Evolutionary conservation across 169 alveolate genomes (phyloP).

Genomic region (Plasmodium sp.): DNA sequence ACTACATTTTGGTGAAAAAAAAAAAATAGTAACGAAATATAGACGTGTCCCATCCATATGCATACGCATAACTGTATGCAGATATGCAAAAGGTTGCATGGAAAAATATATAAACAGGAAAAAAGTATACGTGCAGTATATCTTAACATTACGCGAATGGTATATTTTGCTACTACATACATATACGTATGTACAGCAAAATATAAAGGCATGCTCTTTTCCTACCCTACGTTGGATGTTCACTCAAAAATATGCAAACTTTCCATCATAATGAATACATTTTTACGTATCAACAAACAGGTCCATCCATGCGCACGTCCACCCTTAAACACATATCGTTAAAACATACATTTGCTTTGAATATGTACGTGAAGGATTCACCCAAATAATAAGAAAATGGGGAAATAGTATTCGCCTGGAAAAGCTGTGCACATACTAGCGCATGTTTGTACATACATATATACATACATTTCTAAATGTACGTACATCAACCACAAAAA

Average conservation of each 20-base stretch:
- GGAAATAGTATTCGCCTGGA: not conserved
- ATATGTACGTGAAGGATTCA: not conserved
- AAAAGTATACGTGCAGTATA: not conserved
- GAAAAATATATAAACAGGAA: not conserved
- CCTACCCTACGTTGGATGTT: not conserved
- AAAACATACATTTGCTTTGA: not conserved
- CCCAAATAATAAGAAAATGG: not conserved
- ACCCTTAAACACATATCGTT: not conserved
- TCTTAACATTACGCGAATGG: not conserved
- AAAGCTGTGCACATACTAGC: not conserved
- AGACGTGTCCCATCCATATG: not conserved
- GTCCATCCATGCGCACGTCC: not conserved
- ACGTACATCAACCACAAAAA: conserved; percentile 28
- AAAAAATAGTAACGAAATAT: not conserved
- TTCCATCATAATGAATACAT: not conserved
- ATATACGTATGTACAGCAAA: not conserved
- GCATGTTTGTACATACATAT: not conserved
- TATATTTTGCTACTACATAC: not conserved
- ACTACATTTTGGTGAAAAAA: not conserved
- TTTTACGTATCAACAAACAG: conserved; percentile 26
- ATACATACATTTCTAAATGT: not conserved
- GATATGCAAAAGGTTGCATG: not conserved
- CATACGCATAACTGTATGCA: conserved; percentile 1
- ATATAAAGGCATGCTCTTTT: conserved; percentile 9
- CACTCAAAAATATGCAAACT: not conserved